These are phyloP conservation scores for Epichloe amarillans DNA, from an alignment of 2,329 filamentous ascomycete species.

Conservation along the genomic window DNA sequence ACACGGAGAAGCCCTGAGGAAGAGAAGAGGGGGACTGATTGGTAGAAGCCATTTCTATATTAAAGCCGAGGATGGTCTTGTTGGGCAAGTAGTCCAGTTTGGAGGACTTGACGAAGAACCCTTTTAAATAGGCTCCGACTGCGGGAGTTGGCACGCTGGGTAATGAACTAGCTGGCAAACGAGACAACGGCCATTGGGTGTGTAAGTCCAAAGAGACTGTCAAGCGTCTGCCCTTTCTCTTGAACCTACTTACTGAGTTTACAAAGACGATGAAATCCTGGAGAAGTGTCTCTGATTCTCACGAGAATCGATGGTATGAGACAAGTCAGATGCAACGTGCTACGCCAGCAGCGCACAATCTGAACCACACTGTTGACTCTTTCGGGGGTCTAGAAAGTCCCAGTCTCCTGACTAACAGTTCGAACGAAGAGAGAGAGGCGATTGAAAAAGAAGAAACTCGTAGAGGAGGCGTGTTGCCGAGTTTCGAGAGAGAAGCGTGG, in stretches of 20 bases:
- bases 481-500: not conserved
- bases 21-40: constrained; percentile 11
- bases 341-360: no score
- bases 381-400: not conserved
- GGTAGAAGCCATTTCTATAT: constrained; percentile 15
- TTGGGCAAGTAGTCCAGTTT: not conserved
- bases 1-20: constrained; percentile 43
- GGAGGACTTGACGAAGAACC: constrained; percentile 3
- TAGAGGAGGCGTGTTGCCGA: not conserved
- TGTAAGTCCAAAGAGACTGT: constrained; percentile 1
- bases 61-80: not conserved
- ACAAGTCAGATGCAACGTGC: not conserved
- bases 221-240: not conserved
- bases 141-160: not conserved
- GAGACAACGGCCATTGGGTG: not conserved
- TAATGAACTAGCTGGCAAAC: not conserved
- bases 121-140: not conserved
- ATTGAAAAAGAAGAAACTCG: not conserved
- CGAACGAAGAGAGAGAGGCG: not conserved
- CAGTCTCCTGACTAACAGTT: not conserved
- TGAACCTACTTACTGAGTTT: not conserved
- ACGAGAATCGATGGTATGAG: not conserved
- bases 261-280: not conserved
- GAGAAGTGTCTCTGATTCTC: not conserved
- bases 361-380: no score